phyloP scores from a whole-genome alignment of 306 rosid species.

The Luffa aegyptiaca region DNA sequence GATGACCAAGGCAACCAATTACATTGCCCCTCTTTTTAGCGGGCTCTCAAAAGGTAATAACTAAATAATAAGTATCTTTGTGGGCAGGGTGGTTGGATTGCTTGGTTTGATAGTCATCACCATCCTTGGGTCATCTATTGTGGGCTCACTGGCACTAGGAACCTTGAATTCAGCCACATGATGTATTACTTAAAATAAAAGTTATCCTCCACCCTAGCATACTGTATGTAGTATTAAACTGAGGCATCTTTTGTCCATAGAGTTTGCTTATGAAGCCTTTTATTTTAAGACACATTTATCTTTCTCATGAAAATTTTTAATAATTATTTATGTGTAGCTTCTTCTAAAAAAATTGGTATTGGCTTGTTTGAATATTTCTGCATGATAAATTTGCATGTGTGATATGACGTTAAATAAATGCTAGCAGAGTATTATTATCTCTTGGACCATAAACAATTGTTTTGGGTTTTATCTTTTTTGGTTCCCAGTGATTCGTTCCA shows the following conservation, averaged over 20 bases:
- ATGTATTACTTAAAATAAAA: background rate
- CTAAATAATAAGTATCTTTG: background rate
- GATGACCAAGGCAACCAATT: slow-evolving; percentile 28
- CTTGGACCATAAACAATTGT: background rate
- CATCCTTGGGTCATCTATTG: background rate
- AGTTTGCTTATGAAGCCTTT: background rate
- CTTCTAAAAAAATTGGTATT: background rate
- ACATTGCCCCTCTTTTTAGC: slow-evolving; percentile 39
- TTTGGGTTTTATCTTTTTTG: background rate
- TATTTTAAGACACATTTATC: background rate
- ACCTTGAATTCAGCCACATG: background rate
- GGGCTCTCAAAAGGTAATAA: slow-evolving; percentile 68
- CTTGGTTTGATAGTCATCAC: background rate
- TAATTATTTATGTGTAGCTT: background rate
- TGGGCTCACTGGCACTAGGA: background rate
- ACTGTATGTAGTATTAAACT: background rate
- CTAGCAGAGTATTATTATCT: background rate
- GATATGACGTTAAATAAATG: background rate
- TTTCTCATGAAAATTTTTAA: background rate
- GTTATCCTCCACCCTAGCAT: background rate
- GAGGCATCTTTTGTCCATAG: background rate
- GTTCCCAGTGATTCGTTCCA: slow-evolving; percentile 58
- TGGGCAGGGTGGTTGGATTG: background rate
- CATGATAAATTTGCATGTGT: background rate
- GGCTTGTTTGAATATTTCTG: background rate